Evolutionary conservation across 2,329 filamentous ascomycete species (phyloP).

Genomic region (Chaetomium sp.): DNA sequence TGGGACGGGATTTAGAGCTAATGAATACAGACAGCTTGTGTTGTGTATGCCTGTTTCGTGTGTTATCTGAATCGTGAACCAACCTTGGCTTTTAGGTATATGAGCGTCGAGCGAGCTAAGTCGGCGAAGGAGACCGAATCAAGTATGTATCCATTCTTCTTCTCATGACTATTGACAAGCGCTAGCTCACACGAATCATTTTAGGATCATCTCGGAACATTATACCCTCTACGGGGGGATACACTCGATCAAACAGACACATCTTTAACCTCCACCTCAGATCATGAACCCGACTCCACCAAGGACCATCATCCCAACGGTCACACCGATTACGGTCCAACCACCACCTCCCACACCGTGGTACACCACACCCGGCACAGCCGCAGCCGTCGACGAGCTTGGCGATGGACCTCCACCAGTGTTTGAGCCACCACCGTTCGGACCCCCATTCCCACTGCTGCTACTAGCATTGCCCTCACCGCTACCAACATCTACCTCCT

Average conservation of each 20-base stretch:
- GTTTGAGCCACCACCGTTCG: no score
- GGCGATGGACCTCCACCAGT: background rate
- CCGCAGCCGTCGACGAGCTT: background rate
- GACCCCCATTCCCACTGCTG: background rate
- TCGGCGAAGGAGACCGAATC: no score
- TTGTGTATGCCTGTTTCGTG: background rate
- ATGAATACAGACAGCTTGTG: conserved; percentile 2
- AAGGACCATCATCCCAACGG: conserved; percentile 16
- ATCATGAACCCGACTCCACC: conserved; percentile 18
- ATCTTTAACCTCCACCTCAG: no score
- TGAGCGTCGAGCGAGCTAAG: no score
- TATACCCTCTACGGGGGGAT: background rate
- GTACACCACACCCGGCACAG: background rate
- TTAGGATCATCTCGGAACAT: background rate
- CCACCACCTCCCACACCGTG: conserved; percentile 10
- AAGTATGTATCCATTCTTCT: no score
- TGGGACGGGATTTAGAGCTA: conserved; percentile 11
- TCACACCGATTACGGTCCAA: conserved; percentile 15
- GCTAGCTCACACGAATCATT: background rate
- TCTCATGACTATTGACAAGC: no score
- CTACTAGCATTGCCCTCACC: conserved; percentile 4
- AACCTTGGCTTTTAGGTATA: no score
- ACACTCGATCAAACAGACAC: no score
- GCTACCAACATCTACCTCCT: conserved; percentile 11
- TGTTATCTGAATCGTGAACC: no score